Evolutionary conservation across 1,284 basidiomycete genomes (phyloP).

Genomic region (Vanrija sp.): DNA sequence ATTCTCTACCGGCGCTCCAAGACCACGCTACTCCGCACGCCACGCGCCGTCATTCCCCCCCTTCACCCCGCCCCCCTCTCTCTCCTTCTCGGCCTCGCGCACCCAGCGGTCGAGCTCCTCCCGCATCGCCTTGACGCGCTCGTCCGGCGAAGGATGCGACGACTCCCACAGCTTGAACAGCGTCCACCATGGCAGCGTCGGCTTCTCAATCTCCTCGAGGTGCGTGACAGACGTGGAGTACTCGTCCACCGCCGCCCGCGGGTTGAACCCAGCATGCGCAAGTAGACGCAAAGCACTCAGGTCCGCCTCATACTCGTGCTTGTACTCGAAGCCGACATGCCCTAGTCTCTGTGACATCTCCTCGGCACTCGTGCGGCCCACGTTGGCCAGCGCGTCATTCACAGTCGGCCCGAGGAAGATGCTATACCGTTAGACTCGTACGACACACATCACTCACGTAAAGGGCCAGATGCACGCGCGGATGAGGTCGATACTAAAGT

Average conservation of each 20-base stretch:
- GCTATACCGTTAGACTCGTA: conserved; percentile 12
- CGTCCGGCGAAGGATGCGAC: conserved; percentile 62
- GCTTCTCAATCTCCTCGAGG: conserved; percentile 34
- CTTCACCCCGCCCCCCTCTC: background rate
- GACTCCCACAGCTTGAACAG: conserved; percentile 43
- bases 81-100: background rate
- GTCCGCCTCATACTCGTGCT: conserved; percentile 83
- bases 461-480: conserved; percentile 76
- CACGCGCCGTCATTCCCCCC: no score
- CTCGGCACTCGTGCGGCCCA: conserved; percentile 68
- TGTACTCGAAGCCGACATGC: conserved; percentile 57
- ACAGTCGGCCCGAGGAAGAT: conserved; percentile 86
- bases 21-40: no score
- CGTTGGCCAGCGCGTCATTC: conserved; percentile 77
- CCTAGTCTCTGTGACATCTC: conserved; percentile 65
- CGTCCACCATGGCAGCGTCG: conserved; percentile 4
- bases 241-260: conserved; percentile 51
- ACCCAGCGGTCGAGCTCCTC: conserved; percentile 65
- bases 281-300: conserved; percentile 78
- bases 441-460: conserved; percentile 51
- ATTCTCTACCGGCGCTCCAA: no score
- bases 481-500: conserved; percentile 67
- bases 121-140: conserved; percentile 58
- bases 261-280: conserved; percentile 79
- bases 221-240: conserved; percentile 34